phyloP scores from a whole-genome alignment of 2,329 filamentous ascomycete genomes.

The Penicillium janthinellum region DNA sequence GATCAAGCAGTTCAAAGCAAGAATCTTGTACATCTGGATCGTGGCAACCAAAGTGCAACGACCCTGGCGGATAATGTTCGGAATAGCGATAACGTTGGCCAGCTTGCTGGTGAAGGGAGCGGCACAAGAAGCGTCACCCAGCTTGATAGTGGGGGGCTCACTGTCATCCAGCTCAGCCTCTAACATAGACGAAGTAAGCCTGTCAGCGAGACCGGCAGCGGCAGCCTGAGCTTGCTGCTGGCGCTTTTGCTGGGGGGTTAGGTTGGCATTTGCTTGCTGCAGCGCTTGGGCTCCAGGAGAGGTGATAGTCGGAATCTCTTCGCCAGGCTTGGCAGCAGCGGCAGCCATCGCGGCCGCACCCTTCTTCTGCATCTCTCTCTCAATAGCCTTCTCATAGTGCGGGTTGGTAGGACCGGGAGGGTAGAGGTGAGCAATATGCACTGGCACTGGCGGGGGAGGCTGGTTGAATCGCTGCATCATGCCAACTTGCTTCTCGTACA shows the following conservation, averaged over 20 bases:
- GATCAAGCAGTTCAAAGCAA: slow-evolving; percentile 96
- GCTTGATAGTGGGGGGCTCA: slow-evolving; percentile 93
- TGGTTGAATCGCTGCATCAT: slow-evolving; percentile 97
- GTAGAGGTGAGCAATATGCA: slow-evolving; percentile 89
- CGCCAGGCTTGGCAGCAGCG: slow-evolving; percentile 53
- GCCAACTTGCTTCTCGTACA: slow-evolving; percentile 92
- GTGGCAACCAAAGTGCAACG: slow-evolving; percentile 97
- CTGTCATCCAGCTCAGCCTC: slow-evolving; percentile 83
- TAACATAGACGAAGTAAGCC: slow-evolving; percentile 84
- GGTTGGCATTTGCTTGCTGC: slow-evolving; percentile 53
- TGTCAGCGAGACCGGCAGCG: slow-evolving; percentile 79
- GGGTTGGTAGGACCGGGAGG: slow-evolving; percentile 88
- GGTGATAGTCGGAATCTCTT: slow-evolving; percentile 64
- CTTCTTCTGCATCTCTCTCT: slow-evolving; percentile 81
- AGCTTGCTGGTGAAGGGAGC: slow-evolving; percentile 98
- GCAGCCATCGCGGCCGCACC: slow-evolving; percentile 63
- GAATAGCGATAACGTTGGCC: slow-evolving; percentile 92
- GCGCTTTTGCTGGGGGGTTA: slow-evolving; percentile 54
- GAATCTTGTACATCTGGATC: slow-evolving; percentile 99
- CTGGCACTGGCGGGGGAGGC: slow-evolving; percentile 86
- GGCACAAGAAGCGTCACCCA: slow-evolving; percentile 94
- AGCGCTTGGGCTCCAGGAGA: slow-evolving; percentile 65
- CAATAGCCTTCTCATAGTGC: slow-evolving; percentile 89
- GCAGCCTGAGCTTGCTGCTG: slow-evolving; percentile 65
- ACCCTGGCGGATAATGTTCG: slow-evolving; percentile 97